These are phyloP conservation scores for Trichoderma simmonsii DNA, from an alignment of 2,329 filamentous ascomycete genomes.

Conservation along the genomic window DNA sequence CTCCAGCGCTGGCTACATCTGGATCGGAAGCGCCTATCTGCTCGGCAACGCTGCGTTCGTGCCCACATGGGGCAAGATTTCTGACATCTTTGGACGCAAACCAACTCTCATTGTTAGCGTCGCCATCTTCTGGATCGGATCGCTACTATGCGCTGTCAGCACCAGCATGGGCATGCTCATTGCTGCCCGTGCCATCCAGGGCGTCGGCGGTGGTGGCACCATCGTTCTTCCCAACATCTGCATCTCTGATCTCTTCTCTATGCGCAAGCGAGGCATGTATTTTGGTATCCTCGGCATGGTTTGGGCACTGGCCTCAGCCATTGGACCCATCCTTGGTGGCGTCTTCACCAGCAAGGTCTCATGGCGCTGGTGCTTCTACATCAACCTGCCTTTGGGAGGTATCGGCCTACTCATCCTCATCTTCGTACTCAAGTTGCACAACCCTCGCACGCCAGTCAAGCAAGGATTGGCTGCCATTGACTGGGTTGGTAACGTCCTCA, in stretches of 20 bases:
- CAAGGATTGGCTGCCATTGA: conserved; percentile 62
- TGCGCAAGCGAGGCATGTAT: conserved; percentile 50
- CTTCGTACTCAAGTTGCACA: conserved; percentile 66
- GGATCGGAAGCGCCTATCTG: conserved; percentile 73
- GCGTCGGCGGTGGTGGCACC: conserved; percentile 55
- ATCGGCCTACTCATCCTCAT: conserved; percentile 49
- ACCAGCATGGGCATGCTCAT: conserved; percentile 52
- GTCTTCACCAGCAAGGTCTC: conserved; percentile 60
- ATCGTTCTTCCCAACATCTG: conserved; percentile 59
- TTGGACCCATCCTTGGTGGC: conserved; percentile 67
- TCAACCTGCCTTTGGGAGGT: conserved; percentile 55
- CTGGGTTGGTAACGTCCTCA: conserved; percentile 53
- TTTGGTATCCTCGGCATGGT: conserved; percentile 52
- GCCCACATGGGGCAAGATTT: conserved; percentile 66
- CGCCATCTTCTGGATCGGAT: conserved; percentile 53
- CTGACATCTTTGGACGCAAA: conserved; percentile 58
- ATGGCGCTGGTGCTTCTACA: conserved; percentile 71
- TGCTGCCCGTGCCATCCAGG: conserved; percentile 54
- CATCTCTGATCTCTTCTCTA: conserved; percentile 54
- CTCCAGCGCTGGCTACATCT: conserved; percentile 68
- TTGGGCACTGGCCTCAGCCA: conserved; percentile 63
- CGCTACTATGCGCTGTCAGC: conserved; percentile 51
- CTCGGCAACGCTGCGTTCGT: conserved; percentile 65
- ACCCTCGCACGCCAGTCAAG: conserved; percentile 60
- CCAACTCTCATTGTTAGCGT: conserved; percentile 51